Evolutionary conservation across 352 stramenopile species (phyloP), one percentile per base, ranked within the genome.

Genomic region (Phytophthora ohioensis): DNA sequence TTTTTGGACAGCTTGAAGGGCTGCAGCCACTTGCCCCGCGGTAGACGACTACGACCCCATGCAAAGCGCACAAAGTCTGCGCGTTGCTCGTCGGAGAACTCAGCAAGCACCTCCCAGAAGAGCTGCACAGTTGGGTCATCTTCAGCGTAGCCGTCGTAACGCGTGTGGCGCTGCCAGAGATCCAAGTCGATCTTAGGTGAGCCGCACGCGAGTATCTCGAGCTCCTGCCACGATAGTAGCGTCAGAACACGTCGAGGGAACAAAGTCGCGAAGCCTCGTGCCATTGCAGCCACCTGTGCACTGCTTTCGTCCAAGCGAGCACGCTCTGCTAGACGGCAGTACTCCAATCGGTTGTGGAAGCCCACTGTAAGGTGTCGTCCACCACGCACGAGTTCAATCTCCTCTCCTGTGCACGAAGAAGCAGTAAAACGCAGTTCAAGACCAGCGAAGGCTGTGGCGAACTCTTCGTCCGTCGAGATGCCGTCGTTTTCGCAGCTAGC

Each of bases 31-130:
- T 95, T 94, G 13, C 88, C 88, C 17, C 90, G 88, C 31, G 95
- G 96, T 11, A 99, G 74, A 11, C 95, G 90, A 73, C 85, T 97
- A 12, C 96, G 83, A 1, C 96, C 96, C 96, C 96, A 99, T 30
- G 93, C 92, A 64, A 99, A 99, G 12, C 96, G 91, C 35, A 98
- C 85, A 66, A 98, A 98, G 57, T 96, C 85, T 13, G 90, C 88
- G 6, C 91, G 84, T 68, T 98, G 91, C 47, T 95, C 87, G 62
- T 98, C 88, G 3, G 78, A 84, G 67, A 98, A 98, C 41, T 89
- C 86, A 5, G 63, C 79, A 67, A 98, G 88, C 11, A 90, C 85
- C 27, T 95, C 82, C 94, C 93, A 98, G 71, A 98, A 98, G 12
- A 97, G 73, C 72, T 79, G 53, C 27, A 98, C 90, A 0, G 90